These are phyloP conservation scores for Mycena alexandri DNA, from an alignment of 768 basidiomycete species.

Conservation along the genomic window DNA sequence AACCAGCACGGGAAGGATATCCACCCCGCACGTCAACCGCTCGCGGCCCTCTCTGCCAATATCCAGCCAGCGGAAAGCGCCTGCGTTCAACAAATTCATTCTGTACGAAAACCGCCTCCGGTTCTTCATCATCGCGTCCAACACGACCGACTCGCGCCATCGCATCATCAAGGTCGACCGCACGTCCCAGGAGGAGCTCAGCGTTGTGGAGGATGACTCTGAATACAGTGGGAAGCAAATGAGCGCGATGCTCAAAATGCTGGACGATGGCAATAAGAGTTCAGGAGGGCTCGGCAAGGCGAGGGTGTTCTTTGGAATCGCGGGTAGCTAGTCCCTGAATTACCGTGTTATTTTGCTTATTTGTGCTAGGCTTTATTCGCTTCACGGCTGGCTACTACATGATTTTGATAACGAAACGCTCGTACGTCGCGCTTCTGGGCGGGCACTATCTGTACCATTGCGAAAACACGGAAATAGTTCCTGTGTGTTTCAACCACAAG, in stretches of 20 bases:
- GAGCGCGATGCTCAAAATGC: constrained; percentile 92
- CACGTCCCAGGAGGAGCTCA: constrained; percentile 79
- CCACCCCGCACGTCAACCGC: constrained; percentile 18
- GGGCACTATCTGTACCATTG: constrained; percentile 98
- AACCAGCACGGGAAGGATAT: constrained; percentile 23
- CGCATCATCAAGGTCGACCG: constrained; percentile 95
- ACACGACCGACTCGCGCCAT: constrained; percentile 88
- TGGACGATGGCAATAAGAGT: constrained; percentile 93
- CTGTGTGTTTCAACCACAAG: constrained; percentile 83
- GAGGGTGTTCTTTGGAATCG: constrained; percentile 85
- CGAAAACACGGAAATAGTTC: constrained; percentile 88
- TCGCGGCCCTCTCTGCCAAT: constrained; percentile 32
- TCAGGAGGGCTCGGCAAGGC: constrained; percentile 89
- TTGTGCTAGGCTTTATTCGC: constrained; percentile 80
- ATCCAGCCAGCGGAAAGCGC: constrained; percentile 37
- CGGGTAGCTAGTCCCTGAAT: constrained; percentile 59
- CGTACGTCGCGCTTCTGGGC: constrained; percentile 92
- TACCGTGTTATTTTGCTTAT: not conserved
- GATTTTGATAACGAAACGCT: constrained; percentile 89
- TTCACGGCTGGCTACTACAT: constrained; percentile 98
- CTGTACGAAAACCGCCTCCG: constrained; percentile 93
- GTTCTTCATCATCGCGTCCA: constrained; percentile 94
- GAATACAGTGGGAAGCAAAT: constrained; percentile 92
- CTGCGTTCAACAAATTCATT: constrained; percentile 85
- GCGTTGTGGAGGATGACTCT: constrained; percentile 87